These are phyloP conservation scores for Umbilicus rupestris DNA, from an alignment of 164 flowering plant genomes.

Conservation along the genomic window DNA sequence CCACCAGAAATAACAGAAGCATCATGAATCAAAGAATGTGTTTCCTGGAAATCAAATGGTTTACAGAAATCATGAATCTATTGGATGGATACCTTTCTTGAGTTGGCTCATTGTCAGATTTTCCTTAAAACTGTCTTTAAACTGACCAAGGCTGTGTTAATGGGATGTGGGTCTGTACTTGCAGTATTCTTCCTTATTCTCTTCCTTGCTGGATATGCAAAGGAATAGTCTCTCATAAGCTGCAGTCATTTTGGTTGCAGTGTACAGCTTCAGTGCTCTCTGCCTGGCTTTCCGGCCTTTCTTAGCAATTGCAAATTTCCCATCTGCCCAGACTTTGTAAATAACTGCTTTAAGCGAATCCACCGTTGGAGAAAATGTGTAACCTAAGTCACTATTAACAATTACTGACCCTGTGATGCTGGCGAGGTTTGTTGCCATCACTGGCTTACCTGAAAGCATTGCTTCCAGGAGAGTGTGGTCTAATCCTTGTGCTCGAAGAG, in stretches of 20 bases:
- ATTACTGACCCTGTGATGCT: conserved; percentile 66
- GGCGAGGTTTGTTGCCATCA: conserved; percentile 64
- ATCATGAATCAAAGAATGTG: neutral
- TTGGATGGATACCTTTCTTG: neutral
- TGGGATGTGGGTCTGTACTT: conserved; percentile 13
- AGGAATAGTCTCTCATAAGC: conserved; percentile 69
- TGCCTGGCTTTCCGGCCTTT: conserved; percentile 45
- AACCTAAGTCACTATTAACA: conserved; percentile 43
- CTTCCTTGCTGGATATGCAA: conserved; percentile 33
- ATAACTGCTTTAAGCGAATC: conserved; percentile 39
- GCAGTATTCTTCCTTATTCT: conserved; percentile 13
- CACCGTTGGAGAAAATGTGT: conserved; percentile 50
- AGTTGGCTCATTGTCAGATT: neutral
- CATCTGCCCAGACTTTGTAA: conserved; percentile 34
- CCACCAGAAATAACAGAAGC: conserved; percentile 1
- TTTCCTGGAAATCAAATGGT: neutral
- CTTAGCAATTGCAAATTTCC: conserved; percentile 26
- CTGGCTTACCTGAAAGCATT: conserved; percentile 55
- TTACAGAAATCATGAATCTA: neutral
- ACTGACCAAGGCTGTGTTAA: neutral
- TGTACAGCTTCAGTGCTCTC: conserved; percentile 45
- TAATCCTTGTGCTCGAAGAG: conserved; percentile 71
- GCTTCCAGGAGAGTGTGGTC: conserved; percentile 75
- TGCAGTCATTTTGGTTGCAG: conserved; percentile 64
- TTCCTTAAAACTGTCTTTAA: neutral